These are phyloP conservation scores for Cercospora zeae-maydis DNA, from an alignment of 2,329 filamentous ascomycete genomes.

Conservation along the genomic window DNA sequence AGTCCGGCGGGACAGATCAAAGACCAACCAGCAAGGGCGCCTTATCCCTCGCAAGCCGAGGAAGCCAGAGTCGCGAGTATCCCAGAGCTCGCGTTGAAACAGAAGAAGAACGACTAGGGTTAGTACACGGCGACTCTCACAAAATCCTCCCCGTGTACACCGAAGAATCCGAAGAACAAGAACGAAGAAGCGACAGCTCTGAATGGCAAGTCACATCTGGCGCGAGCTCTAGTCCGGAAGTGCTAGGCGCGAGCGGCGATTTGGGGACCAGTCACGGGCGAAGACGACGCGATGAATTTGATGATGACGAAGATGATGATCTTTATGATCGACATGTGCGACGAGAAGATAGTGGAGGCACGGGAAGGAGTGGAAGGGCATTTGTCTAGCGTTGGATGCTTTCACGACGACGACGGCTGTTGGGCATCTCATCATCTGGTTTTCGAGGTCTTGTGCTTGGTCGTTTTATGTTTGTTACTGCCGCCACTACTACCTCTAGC, in stretches of 20 bases:
- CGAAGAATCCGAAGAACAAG: constrained; percentile 18
- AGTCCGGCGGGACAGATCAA: constrained; percentile 24
- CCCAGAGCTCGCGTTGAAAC: constrained; percentile 27
- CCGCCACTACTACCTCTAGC: not conserved
- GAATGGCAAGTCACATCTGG: constrained; percentile 36
- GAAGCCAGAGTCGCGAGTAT: constrained; percentile 23
- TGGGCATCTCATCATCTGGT: not conserved
- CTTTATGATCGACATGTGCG: constrained; percentile 14
- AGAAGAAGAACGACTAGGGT: constrained; percentile 39
- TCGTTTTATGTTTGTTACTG: not conserved
- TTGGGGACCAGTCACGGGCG: constrained; percentile 16
- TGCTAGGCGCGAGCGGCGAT: constrained; percentile 25
- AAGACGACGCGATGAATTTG: constrained; percentile 15
- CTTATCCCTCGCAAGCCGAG: constrained; percentile 33
- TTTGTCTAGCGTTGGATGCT: constrained; percentile 13
- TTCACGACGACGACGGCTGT: not conserved
- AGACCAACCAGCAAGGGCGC: constrained; percentile 37
- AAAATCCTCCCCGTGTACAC: constrained; percentile 20
- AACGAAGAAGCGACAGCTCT: constrained; percentile 26
- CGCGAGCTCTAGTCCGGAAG: constrained; percentile 30
- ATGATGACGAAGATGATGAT: constrained; percentile 12
- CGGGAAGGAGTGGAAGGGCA: constrained; percentile 11
- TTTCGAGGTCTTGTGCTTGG: not conserved
- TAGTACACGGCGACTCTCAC: constrained; percentile 36
- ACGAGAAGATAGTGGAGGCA: constrained; percentile 8